Conservation (phyloP, 2,329 filamentous ascomycete genomes). For the Dactylellina leptospora region DNA sequence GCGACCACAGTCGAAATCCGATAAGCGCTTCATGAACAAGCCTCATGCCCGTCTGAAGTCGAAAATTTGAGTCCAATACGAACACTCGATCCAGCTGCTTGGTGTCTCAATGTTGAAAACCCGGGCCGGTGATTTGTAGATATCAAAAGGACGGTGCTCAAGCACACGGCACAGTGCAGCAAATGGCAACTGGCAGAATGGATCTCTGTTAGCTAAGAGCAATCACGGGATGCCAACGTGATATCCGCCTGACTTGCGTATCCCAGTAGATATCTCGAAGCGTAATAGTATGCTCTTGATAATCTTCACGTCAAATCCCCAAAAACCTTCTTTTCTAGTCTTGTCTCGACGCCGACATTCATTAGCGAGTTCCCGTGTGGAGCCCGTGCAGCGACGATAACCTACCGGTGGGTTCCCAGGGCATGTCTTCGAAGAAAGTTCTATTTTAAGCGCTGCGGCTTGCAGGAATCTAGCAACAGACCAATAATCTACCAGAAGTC, state of each 20-base stretch:
- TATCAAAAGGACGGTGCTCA: neutral
- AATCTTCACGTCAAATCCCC: slow-evolving; percentile 16
- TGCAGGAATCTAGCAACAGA: slow-evolving; percentile 20
- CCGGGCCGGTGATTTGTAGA: slow-evolving; percentile 45
- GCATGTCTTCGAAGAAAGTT: slow-evolving; percentile 22
- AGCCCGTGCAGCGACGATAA: slow-evolving; percentile 19
- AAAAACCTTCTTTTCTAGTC: slow-evolving; percentile 5
- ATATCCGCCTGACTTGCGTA: slow-evolving; percentile 30
- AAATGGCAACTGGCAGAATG: slow-evolving; percentile 26
- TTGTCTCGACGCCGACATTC: neutral
- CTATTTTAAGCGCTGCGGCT: slow-evolving; percentile 53
- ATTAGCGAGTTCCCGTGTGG: slow-evolving; percentile 42
- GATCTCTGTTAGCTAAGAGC: slow-evolving; percentile 3
- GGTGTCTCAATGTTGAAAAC: slow-evolving; percentile 24
- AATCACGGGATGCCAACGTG: slow-evolving; percentile 45
- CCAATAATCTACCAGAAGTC: slow-evolving; percentile 22
- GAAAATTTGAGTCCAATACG: slow-evolving; percentile 14
- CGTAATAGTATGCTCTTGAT: slow-evolving; percentile 26
- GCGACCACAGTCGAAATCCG: slow-evolving; percentile 1
- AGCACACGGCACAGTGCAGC: slow-evolving; percentile 25
- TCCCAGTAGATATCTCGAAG: slow-evolving; percentile 8
- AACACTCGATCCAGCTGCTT: slow-evolving; percentile 25
- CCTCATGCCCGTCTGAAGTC: slow-evolving; percentile 14
- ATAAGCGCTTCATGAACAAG: neutral
- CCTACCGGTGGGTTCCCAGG: neutral